Conservation (phyloP, 345 rosid genomes). For the Camelina laxa region DNA sequence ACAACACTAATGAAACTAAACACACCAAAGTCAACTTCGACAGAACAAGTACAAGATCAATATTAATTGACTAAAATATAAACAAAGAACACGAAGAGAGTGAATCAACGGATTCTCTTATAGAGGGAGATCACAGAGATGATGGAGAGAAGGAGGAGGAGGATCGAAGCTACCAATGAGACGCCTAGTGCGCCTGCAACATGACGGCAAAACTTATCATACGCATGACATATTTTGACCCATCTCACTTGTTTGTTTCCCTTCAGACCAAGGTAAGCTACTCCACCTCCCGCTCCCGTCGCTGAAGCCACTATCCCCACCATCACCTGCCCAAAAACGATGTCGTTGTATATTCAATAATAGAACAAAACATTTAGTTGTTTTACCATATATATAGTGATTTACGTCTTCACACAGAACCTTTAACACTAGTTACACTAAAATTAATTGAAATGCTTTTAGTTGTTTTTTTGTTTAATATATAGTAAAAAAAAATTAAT, state of each 20-base stretch:
- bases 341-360: conserved; percentile 7
- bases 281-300: conserved; percentile 75
- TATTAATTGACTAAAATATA: not conserved
- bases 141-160: conserved; percentile 62
- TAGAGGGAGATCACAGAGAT: conserved; percentile 60
- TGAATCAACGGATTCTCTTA: conserved; percentile 47
- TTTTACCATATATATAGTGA: not conserved
- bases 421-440: not conserved
- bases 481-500: too few species aligned
- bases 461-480: not conserved
- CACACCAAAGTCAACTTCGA: conserved; percentile 19
- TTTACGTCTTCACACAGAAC: conserved; percentile 2
- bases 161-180: conserved; percentile 59
- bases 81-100: conserved; percentile 16
- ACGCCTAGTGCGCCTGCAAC: conserved; percentile 51
- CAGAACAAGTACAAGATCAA: conserved; percentile 27
- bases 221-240: conserved; percentile 56
- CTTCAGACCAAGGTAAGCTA: conserved; percentile 68
- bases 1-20: not conserved
- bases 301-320: conserved; percentile 83
- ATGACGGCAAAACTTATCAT: conserved; percentile 66
- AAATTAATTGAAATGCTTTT: conserved; percentile 9
- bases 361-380: not conserved
- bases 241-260: conserved; percentile 63
- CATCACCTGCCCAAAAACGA: conserved; percentile 52